Percentiles rank a stretch among this genome's conserved stretches.
Conservation (phyloP, 352 stramenopile species). For the Albugo laibachii region DNA sequence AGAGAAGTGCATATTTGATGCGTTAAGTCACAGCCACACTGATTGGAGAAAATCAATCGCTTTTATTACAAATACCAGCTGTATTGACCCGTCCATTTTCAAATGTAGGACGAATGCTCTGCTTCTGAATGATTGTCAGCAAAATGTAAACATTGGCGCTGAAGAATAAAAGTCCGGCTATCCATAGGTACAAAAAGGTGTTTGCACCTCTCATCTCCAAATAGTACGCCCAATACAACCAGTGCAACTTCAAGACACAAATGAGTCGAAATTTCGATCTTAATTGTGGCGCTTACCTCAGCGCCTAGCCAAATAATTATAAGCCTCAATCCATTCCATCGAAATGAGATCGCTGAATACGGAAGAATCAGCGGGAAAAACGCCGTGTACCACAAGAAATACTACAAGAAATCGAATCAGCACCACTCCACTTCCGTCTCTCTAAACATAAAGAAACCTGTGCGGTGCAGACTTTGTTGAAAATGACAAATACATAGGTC, state of each 20-base stretch:
- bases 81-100: conserved; percentile 6
- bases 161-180: conserved; percentile 79
- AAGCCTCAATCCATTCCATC: conserved; percentile 43
- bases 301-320: conserved; percentile 50
- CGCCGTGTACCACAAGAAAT: conserved; percentile 97
- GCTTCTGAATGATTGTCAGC: conserved; percentile 40
- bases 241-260: conserved; percentile 29
- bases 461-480: conserved; percentile 89
- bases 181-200: conserved; percentile 69
- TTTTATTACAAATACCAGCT: background rate
- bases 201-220: conserved; percentile 82
- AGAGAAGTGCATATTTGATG: too few species aligned
- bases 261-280: background rate
- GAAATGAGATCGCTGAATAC: conserved; percentile 28
- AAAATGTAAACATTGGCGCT: conserved; percentile 67
- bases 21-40: too few species aligned
- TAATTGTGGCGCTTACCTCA: conserved; percentile 19
- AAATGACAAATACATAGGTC: conserved; percentile 98
- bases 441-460: conserved; percentile 21
- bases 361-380: conserved; percentile 81
- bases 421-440: conserved; percentile 11
- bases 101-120: conserved; percentile 45
- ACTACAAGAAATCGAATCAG: conserved; percentile 83
- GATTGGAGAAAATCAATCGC: too few species aligned
- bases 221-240: conserved; percentile 79